Evolutionary conservation across 192 early-diverging fungal genomes (phyloP).

Genomic region (Gigaspora rosea): DNA sequence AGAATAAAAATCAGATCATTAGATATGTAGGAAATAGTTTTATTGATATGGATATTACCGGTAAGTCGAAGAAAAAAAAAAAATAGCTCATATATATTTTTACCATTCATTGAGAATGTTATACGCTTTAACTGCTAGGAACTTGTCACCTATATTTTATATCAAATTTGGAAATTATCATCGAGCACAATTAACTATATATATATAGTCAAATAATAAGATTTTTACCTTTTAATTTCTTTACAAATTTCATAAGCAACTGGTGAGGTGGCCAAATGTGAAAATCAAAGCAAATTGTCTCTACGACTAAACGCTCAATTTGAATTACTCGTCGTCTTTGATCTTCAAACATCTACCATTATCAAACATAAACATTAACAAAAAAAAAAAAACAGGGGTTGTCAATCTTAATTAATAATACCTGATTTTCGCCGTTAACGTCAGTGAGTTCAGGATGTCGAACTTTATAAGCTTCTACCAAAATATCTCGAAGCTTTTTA

Average conservation of each 20-base stretch:
- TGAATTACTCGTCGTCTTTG: conserved; percentile 63
- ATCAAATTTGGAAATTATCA: conserved; percentile 18
- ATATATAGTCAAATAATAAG: background rate
- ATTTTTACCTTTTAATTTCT: conserved; percentile 55
- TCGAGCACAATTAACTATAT: background rate
- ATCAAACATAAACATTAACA: background rate
- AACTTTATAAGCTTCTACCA: conserved; percentile 61
- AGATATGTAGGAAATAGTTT: background rate
- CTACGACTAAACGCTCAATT: conserved; percentile 73
- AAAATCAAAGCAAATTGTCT: conserved; percentile 82
- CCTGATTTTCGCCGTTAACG: conserved; percentile 56
- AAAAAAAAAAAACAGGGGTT: background rate
- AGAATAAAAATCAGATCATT: background rate
- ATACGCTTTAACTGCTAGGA: conserved; percentile 54
- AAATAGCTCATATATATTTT: background rate
- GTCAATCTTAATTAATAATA: conserved; percentile 24
- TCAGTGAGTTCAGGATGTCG: conserved; percentile 52
- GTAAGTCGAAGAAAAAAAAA: background rate
- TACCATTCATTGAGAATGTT: conserved; percentile 50
- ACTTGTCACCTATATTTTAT: conserved; percentile 40
- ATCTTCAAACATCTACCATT: conserved; percentile 61
- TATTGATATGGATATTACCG: background rate
- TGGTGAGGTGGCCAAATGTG: conserved; percentile 72
- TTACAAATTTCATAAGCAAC: conserved; percentile 73
- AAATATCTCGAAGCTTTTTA: conserved; percentile 81